Conservation (phyloP, 805 yeast genomes). For the Myxozyma geophila region DNA sequence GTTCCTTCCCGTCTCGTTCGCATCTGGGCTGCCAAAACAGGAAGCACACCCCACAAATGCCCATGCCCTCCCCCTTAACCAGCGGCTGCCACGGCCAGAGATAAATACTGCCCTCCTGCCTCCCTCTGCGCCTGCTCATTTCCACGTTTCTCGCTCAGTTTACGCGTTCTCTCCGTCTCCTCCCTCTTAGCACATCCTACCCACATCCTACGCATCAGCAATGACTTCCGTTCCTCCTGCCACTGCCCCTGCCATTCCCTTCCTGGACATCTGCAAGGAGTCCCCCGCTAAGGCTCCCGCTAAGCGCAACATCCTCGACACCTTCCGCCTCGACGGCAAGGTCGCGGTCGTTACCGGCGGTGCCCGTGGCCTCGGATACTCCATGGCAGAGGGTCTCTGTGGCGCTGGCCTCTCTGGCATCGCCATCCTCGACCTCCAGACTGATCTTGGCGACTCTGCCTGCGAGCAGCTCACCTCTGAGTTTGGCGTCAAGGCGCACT, state of each 20-base stretch:
- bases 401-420: slow-evolving; percentile 60
- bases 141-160: background rate
- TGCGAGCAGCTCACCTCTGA: slow-evolving; percentile 58
- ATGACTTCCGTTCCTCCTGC: slow-evolving; percentile 7
- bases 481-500: slow-evolving; percentile 62
- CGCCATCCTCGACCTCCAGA: slow-evolving; percentile 58
- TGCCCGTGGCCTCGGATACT: slow-evolving; percentile 67
- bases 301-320: slow-evolving; percentile 47
- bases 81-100: background rate
- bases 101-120: slow-evolving; percentile 6
- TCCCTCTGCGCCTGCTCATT: background rate
- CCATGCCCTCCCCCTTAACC: background rate
- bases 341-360: slow-evolving; percentile 70
- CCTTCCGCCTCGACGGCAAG: slow-evolving; percentile 65
- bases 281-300: slow-evolving; percentile 25
- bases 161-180: background rate
- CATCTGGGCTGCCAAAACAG: slow-evolving; percentile 13
- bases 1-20: background rate
- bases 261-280: slow-evolving; percentile 14
- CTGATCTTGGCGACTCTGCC: slow-evolving; percentile 66
- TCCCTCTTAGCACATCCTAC: background rate
- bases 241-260: slow-evolving; percentile 1
- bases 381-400: slow-evolving; percentile 64
- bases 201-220: background rate
- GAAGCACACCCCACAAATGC: slow-evolving; percentile 16